These are phyloP conservation scores for Capsicum baccatum DNA, from an alignment of 257 asterid species.

Conservation along the genomic window DNA sequence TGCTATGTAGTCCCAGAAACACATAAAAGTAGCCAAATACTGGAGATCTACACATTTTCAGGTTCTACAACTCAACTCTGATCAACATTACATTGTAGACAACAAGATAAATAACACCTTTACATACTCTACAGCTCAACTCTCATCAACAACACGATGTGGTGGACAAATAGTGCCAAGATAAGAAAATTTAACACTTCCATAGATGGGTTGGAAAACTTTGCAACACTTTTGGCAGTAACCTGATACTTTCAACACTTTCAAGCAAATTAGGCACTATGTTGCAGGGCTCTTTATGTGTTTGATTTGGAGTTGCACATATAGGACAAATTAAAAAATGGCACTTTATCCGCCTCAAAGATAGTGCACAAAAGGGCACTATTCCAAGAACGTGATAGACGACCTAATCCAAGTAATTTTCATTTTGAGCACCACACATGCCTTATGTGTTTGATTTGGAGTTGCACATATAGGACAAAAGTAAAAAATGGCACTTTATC, in stretches of 20 bases:
- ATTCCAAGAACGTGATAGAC: constrained; percentile 6
- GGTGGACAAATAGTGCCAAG: neutral
- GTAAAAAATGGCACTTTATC: neutral
- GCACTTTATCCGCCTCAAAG: neutral
- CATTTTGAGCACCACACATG: neutral
- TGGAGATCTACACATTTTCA: neutral
- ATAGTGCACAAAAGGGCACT: constrained; percentile 15
- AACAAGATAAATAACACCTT: neutral
- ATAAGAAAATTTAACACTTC: neutral
- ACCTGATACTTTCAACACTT: neutral
- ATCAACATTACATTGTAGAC: neutral
- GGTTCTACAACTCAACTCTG: neutral
- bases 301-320: neutral
- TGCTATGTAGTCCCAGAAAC: neutral
- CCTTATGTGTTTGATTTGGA: neutral
- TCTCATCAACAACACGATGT: neutral
- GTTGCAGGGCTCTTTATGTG: neutral
- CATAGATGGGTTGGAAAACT: neutral
- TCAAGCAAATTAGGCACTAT: neutral
- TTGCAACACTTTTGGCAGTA: constrained; percentile 12
- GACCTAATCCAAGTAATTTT: constrained; percentile 4
- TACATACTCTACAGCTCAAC: neutral
- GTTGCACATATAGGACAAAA: neutral
- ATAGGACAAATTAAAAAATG: neutral
- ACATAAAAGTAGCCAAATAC: constrained; percentile 15